Evolutionary conservation across 768 basidiomycete genomes (phyloP), one percentile per base, ranked within the genome.

Genomic region (Podaxis mareebaensis): DNA sequence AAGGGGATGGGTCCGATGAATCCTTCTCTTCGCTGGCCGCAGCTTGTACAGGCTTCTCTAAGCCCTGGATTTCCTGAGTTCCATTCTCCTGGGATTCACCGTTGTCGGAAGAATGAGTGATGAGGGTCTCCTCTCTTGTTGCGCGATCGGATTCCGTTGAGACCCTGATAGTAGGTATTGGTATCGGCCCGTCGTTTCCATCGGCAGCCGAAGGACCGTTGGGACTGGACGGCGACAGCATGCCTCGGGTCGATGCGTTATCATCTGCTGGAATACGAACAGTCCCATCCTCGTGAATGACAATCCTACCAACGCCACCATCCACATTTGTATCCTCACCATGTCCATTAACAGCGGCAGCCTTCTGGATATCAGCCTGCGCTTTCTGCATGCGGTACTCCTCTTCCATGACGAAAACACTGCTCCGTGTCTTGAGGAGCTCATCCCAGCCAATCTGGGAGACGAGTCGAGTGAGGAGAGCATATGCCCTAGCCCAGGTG

Each of bases 381-480:
- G 91, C 89, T 73, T 98, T 98, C 78, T 98, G 96, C 88, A 93
- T 91, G 40, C 97, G 85, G 73, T 99, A 99, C 73, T 99, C 97
- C 73, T 99, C 96, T 73, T 99, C 97, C 97, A 99, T 99, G 44
- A 99, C 97, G 75, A 99, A 99, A 13, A 99, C 97, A 40, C 81
- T 77, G 74, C 93, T 95, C 83, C 97, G 89, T 13, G 93, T 91
- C 79, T 95, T 95, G 61, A 99, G 83, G 2, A 99, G 85, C 78
- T 99, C 97, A 77, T 99, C 97, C 97, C 97, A 99, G 0, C 97
- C 97, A 67, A 99, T 95, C 66, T 94, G 90, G 0, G 91, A 87
- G 36, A 98, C 97, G 24, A 99, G 88, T 0, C 90, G 86, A 13
- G 96, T 92, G 24, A 99, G 85, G 12, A 99, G 85, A 0, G 89